Evolutionary conservation across 345 rosid species (phyloP).

Genomic region (Anacardium occidentale): DNA sequence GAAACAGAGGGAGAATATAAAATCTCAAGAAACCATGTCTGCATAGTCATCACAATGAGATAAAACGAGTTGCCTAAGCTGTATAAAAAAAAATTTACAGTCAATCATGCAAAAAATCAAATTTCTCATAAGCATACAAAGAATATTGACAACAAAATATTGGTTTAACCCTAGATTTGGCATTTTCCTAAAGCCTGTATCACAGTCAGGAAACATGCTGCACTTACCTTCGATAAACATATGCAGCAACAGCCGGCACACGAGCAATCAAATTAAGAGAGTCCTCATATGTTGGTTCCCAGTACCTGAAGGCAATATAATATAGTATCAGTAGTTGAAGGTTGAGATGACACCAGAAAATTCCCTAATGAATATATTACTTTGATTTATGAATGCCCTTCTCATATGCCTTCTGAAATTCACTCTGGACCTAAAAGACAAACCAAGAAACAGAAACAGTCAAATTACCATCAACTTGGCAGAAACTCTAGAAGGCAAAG

Average conservation of each 20-base stretch:
- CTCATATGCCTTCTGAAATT: conserved; percentile 92
- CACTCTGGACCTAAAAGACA: conserved; percentile 82
- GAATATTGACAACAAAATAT: neutral
- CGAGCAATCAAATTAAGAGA: conserved; percentile 92
- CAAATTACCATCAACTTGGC: conserved; percentile 3
- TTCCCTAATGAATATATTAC: conserved; percentile 40
- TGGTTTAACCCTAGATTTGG: neutral
- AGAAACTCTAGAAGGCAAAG: neutral
- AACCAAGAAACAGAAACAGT: conserved; percentile 12
- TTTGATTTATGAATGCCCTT: conserved; percentile 84
- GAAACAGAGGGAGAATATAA: too few relatives aligned
- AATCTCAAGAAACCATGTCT: neutral
- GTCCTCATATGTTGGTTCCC: conserved; percentile 97
- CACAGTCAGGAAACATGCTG: conserved; percentile 10
- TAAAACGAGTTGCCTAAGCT: neutral
- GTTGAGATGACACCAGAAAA: conserved; percentile 19
- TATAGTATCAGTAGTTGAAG: conserved; percentile 18
- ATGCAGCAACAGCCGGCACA: conserved; percentile 78
- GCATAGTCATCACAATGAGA: neutral
- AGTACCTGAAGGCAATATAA: conserved; percentile 55
- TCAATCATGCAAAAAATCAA: neutral
- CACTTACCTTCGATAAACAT: conserved; percentile 85
- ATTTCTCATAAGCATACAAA: neutral
- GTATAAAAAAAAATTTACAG: neutral
- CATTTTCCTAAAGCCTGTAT: conserved; percentile 5